Evolutionary conservation across 352 stramenopile species (phyloP), one percentile per base, ranked within the genome.

Genomic region (Aphanomyces cochlioides): DNA sequence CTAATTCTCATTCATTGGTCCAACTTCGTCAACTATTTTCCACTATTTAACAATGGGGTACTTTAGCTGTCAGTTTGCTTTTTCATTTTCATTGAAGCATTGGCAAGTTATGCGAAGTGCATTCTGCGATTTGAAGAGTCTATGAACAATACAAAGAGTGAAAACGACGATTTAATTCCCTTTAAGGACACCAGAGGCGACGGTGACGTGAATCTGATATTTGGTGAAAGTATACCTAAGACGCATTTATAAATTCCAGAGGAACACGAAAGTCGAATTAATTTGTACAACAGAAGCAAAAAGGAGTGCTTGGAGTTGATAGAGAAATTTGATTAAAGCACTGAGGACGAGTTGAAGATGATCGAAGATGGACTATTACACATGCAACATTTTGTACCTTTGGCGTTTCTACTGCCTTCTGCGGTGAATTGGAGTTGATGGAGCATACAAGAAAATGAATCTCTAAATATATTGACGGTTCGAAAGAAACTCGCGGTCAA

Each of bases 81-180:
- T 36, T 67, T 67, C 34, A 36, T 67, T n/a, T 37, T 19, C 17
- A 67, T 41, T 3, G 59, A 67, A 36, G 59, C 59, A 6, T 36
- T 67, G 7, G 41, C 34, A 28, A 67, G 59, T 36, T 67, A 53
- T 36, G 59, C 59, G 10, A 15, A 67, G 19, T 67, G 59, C 47
- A 40, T 67, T 12, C 34, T 56, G 7, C 59, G 59, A 10, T 19
- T 36, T 56, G 59, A 67, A 36, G 47, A 67, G 47, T 53, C 59
- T 19, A 67, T 36, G n/a, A 21, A 39, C 5, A 28, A 56, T 15
- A 67, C 15, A 5, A 34, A 56, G 21, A n/a, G n/a, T 5, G 59
- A 61, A 7, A 12, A 5, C 45, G 34, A 67, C 21, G 53, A 67
- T 19, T 34, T 61, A 7, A 6, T 57, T 12, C 34, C 47, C 10